Base-by-base conservation (phyloP, 768 basidiomycete species). In the Boletus pseudopeckii region DNA sequence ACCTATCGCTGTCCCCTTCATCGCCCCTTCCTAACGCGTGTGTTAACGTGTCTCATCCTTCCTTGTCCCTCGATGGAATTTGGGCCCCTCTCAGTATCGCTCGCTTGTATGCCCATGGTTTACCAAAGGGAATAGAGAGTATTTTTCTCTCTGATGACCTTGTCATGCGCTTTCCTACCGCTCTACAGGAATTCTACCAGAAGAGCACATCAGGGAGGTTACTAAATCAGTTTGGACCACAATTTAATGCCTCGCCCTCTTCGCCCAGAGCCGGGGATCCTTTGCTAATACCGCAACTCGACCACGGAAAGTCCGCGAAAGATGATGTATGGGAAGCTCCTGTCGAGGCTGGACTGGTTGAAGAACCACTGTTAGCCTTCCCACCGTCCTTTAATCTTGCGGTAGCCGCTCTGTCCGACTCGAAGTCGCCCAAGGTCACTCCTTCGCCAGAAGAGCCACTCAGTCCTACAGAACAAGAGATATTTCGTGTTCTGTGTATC, bases 1-100 rank as follows among this genome's bases (percentile, higher is more conserved):
- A 53, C 64, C 74, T 71, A 66, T 55, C 75, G 73, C 17, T 64
- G 45, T 34, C 57, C 30, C 42, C 59, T 70, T 38, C 66, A 33
- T 74, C 55, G 62, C 70, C 63, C 56, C 74, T 46, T 43, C 74
- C 77, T 14, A 72, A 73, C 8, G 78, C 79, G 48, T 80, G 82
- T 17, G 76, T 77, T 8, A 67, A 75, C 4, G 74, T 89, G 6
- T 72, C 72, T 10, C 79, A 79, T 53, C 80, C 84, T 7, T 81
- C 80, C 14, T 66, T 75, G 11, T 67, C 73, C 24, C 76, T 89
- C 13, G 72, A 72, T 32, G 88, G 88, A 3, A 80, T 80, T 1
- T 90, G 88, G 88, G 83, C 83, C 0, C 82, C 88, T n/a, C 76
- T 89, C 28, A 59, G 69, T 28, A 75, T 81, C 55, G 78, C 80